Base-by-base conservation (phyloP, 2,329 filamentous ascomycete genomes). In the Blastomyces silverae region DNA sequence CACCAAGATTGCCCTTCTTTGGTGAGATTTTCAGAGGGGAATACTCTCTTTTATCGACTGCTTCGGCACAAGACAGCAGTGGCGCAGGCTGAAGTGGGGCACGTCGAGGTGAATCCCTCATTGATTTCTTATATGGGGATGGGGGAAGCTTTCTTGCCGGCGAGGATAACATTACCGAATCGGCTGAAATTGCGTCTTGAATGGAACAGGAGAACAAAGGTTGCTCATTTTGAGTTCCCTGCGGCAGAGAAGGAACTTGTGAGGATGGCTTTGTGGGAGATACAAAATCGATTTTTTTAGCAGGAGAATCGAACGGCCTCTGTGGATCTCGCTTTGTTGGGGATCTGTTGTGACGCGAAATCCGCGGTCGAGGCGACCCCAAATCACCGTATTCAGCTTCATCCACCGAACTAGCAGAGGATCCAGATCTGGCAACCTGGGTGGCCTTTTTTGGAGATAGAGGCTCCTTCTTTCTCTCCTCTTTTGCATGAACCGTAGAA, bases 401-500 rank as follows among this genome's bases (percentile, higher is more conserved):
- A 68, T 66, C 68, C 10, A 64, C 65, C 2, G 77, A 76, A 65
- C 73, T 74, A 3, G 71, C 73, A 56, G 77, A 75, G 2, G 75
- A 72, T 17, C 73, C 68, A 1, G 74, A 73, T 66, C 79, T 81
- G 22, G 78, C 74, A 48, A 81, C 71, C 66, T 81, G 79, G 8
- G 76, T 80, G 39, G 77, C 74, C 68, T 81, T 82, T 73, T 81
- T 82, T 1, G 80, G 80, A 15, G 79, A 81, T 37, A 82, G 70
- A 22, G 79, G 78, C 64, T 79, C 70, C 22, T 69, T 66, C 39
- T 71, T 71, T 58, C 61, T 57, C 20, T 69, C 69, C 37, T 64
- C 59, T 44, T 67, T 65, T 28, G 67, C 58, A 46, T 64, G 62
- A 31, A 57, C 31, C 8, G 66, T 72, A 11, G 70, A 57, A 11